phyloP scores from a whole-genome alignment of 331 rosid genomes.

The Ulmus americana region DNA sequence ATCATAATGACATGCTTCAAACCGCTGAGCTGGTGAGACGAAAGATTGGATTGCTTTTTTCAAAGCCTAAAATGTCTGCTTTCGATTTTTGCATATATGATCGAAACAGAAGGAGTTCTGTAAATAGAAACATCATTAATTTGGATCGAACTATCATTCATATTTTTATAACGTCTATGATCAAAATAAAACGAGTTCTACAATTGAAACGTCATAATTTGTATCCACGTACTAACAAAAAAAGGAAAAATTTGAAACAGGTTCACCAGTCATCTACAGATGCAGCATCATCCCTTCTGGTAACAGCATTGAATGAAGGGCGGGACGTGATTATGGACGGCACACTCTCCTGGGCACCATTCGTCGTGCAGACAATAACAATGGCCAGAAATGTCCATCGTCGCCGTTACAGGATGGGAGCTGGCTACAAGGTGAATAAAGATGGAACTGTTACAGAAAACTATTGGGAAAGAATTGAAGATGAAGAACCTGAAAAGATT shows the following conservation, averaged over 20 bases:
- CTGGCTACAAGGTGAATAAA: slow-evolving; percentile 48
- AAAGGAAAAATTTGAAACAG: slow-evolving; percentile 36
- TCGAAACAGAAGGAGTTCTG: not conserved
- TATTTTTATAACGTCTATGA: not conserved
- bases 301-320: slow-evolving; percentile 89
- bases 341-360: slow-evolving; percentile 91
- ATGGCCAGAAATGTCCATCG: slow-evolving; percentile 94
- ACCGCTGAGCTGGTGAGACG: slow-evolving; percentile 80
- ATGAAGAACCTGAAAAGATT: slow-evolving; percentile 61
- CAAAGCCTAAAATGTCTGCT: not conserved
- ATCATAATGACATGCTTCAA: slow-evolving; percentile 77
- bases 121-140: not conserved
- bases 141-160: not conserved
- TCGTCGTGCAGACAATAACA: slow-evolving; percentile 88
- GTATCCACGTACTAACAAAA: not conserved
- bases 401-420: slow-evolving; percentile 84
- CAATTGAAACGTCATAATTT: not conserved
- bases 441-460: slow-evolving; percentile 62
- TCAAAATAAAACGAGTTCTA: not conserved
- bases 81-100: not conserved
- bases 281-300: slow-evolving; percentile 91
- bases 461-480: slow-evolving; percentile 69
- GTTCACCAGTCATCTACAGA: slow-evolving; percentile 98
- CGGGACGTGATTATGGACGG: slow-evolving; percentile 95
- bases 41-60: not conserved